These are phyloP conservation scores for Colletotrichum plurivorum DNA, from an alignment of 2,329 filamentous ascomycete genomes.

Conservation along the genomic window DNA sequence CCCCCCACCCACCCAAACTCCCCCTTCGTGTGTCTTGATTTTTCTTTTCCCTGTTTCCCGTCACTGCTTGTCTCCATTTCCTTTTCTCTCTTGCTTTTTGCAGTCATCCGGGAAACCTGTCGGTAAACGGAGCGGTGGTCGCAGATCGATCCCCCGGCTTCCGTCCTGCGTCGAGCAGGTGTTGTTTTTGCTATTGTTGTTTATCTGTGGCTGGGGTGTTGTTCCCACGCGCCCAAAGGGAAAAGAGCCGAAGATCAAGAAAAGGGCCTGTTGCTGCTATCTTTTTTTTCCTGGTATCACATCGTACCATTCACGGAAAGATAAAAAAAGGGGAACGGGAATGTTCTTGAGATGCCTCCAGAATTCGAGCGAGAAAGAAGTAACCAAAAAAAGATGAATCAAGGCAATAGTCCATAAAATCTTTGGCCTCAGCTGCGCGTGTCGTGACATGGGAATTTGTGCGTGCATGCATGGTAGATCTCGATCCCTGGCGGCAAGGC, in stretches of 20 bases:
- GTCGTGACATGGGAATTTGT: not conserved
- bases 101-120: too few relatives aligned
- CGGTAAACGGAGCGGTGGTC: too few relatives aligned
- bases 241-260: not conserved
- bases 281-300: not conserved
- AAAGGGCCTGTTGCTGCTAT: too few relatives aligned
- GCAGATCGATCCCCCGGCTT: too few relatives aligned
- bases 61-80: too few relatives aligned
- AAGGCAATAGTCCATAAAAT: too few relatives aligned
- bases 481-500: not conserved
- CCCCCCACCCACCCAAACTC: not conserved
- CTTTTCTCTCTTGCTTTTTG: too few relatives aligned
- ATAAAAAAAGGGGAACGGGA: not conserved
- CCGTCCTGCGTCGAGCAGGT: not conserved
- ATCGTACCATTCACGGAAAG: not conserved
- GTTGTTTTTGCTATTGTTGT: not conserved
- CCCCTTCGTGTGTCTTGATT: not conserved
- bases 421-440: not conserved
- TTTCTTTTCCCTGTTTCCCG: too few relatives aligned
- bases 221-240: not conserved
- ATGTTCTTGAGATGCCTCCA: conserved; percentile 1
- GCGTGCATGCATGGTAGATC: not conserved
- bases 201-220: not conserved
- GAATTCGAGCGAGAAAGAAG: not conserved
- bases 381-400: conserved; percentile 1